A percentile compares a stretch with the other conserved stretches of the same genome.
phyloP scores from a whole-genome alignment of 23 red algal species.

The Cyanidioschyzon merolae region DNA sequence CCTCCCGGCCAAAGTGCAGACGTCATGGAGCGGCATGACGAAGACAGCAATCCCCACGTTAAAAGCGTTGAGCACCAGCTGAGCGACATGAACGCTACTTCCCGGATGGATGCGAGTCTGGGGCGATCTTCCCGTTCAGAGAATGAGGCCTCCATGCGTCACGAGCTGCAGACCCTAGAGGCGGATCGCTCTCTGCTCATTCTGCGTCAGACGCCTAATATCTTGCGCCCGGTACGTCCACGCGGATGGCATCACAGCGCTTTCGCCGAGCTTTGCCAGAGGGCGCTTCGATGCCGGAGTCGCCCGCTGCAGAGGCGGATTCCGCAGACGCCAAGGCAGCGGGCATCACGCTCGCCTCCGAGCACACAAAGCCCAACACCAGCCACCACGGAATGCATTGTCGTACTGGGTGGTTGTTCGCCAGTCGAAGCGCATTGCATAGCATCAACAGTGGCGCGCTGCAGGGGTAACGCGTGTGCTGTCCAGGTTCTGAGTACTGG shows the following conservation, averaged over 20 bases:
- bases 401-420: background rate
- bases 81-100: background rate
- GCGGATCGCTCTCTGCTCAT: background rate
- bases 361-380: background rate
- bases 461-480: background rate
- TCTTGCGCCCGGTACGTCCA: background rate
- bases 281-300: background rate
- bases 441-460: background rate
- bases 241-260: background rate
- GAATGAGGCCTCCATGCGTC: background rate
- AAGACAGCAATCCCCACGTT: too few species aligned
- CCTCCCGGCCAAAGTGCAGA: too few species aligned
- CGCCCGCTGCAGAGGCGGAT: background rate
- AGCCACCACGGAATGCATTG: background rate
- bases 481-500: background rate
- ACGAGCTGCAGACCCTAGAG: background rate
- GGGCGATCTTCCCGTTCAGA: too few species aligned
- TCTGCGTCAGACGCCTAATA: background rate
- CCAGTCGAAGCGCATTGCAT: background rate
- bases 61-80: too few species aligned
- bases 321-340: background rate
- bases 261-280: background rate
- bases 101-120: too few species aligned
- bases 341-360: too few species aligned
- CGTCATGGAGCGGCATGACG: too few species aligned